Evolutionary conservation across 2,329 filamentous ascomycete genomes (phyloP), one percentile per base, ranked within the genome.

Genomic region (Ceratocystis harringtonii): DNA sequence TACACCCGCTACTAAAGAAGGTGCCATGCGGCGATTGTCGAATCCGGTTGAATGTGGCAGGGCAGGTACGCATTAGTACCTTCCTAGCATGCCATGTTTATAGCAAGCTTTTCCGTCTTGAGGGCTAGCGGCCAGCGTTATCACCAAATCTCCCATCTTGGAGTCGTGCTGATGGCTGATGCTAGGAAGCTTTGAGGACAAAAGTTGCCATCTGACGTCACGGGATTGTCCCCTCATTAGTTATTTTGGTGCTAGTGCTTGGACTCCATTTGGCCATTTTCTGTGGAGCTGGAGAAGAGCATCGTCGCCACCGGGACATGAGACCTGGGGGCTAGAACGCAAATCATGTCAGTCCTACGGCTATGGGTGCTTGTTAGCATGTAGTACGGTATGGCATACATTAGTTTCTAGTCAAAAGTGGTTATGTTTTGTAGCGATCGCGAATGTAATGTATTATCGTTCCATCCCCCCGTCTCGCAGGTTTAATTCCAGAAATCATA

Each of bases 101-200:
- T 17, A 28, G 36, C 36, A 41, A 28, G n/a, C 30, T 28, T 32
- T 25, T 12, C 28, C 52, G 52, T 17, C 52, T 32, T 57, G 52
- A 32, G 52, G 7, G 15, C 17, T 57, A 32, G 52, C 25, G 52
- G n/a, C 52, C 52, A 57, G 22, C 52, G 8, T 15, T 17, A 57
- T 57, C 52, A 57, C 52, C 52, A 57, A 28, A 57, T 57, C 17
- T 19, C 22, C 12, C 19, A 25, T 25, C 52, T 32, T 57, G 52
- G 52, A 57, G 52, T 57, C 30, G 52, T 57, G 52, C 52, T 57
- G 52, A 57, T 57, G 52, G 52, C 52, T 57, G 52, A 57, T 57
- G 15, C 52, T 57, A 30, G 28, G 52, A 30, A 17, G 28, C 52
- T n/a, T 17, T 17, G 10, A 19, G 15, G 52, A 8, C 52, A 57